These are phyloP conservation scores for Verticillium isaacii DNA, from an alignment of 2,329 filamentous ascomycete genomes.

Conservation along the genomic window DNA sequence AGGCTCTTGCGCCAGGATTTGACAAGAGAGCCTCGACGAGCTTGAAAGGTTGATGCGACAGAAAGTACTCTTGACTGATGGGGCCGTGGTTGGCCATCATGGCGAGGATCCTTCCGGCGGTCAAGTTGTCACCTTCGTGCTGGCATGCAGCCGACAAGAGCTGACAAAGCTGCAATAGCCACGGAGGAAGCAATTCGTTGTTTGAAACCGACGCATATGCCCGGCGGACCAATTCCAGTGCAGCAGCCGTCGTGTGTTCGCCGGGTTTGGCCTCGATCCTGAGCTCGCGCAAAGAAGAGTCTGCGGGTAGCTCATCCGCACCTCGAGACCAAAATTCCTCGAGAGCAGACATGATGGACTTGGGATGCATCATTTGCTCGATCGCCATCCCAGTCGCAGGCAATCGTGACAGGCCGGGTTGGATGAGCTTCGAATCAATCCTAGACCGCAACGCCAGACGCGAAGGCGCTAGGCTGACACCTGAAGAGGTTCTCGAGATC, in stretches of 20 bases:
- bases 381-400: neutral
- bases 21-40: constrained; percentile 3
- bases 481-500: neutral
- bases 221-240: constrained; percentile 5
- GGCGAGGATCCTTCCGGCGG: constrained; percentile 7
- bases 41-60: constrained; percentile 3
- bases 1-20: neutral
- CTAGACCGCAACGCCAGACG: neutral
- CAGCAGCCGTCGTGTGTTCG: neutral
- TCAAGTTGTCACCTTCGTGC: constrained; percentile 1
- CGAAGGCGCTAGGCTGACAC: neutral
- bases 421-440: neutral
- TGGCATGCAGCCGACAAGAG: constrained; percentile 8
- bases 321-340: neutral
- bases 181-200: constrained; percentile 3
- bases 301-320: neutral
- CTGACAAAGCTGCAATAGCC: constrained; percentile 8
- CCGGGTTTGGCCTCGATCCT: neutral
- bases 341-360: neutral
- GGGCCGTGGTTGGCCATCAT: constrained; percentile 3
- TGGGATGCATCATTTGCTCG: neutral
- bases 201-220: constrained; percentile 4
- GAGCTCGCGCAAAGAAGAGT: neutral
- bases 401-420: neutral
- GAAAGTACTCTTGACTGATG: neutral